These are phyloP conservation scores for Phytophthora sojae DNA, from an alignment of 352 stramenopile genomes.

Conservation along the genomic window DNA sequence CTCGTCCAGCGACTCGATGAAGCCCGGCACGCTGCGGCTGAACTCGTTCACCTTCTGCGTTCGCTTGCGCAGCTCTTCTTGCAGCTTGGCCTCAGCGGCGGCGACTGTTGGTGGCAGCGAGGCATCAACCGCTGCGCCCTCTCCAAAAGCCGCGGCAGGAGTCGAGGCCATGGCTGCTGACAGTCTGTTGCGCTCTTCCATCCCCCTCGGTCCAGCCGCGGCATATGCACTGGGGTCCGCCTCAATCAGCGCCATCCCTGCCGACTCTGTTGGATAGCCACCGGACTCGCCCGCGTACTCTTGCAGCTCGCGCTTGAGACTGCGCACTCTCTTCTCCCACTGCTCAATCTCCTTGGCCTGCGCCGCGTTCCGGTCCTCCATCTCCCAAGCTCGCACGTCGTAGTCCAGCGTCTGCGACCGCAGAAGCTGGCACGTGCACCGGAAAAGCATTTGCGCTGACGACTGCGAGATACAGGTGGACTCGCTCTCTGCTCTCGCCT, in stretches of 20 bases:
- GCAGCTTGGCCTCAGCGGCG: slow-evolving; percentile 37
- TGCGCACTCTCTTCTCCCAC: slow-evolving; percentile 52
- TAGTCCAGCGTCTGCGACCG: slow-evolving; percentile 49
- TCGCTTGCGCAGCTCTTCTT: slow-evolving; percentile 39
- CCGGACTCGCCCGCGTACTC: slow-evolving; percentile 36
- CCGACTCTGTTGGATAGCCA: slow-evolving; percentile 7
- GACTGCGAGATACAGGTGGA: slow-evolving; percentile 25
- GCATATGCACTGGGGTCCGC: neutral
- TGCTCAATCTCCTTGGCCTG: slow-evolving; percentile 41
- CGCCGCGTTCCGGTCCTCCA: slow-evolving; percentile 49
- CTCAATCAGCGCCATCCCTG: slow-evolving; percentile 12
- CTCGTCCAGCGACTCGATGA: slow-evolving; percentile 37
- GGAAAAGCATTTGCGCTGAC: slow-evolving; percentile 52
- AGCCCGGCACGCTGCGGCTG: slow-evolving; percentile 36
- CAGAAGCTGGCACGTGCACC: slow-evolving; percentile 50
- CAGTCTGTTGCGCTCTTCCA: slow-evolving; percentile 4
- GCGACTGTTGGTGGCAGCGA: slow-evolving; percentile 35
- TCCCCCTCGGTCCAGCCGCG: neutral
- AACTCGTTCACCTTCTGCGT: slow-evolving; percentile 40
- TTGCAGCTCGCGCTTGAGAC: slow-evolving; percentile 37
- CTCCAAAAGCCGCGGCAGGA: neutral
- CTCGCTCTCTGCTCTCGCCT: slow-evolving; percentile 10
- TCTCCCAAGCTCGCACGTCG: slow-evolving; percentile 49
- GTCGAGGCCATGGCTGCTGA: neutral
- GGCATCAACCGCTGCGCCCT: slow-evolving; percentile 12